Base-by-base conservation (phyloP, 2,329 filamentous ascomycete species). In the Ceratocystis ficicola region DNA sequence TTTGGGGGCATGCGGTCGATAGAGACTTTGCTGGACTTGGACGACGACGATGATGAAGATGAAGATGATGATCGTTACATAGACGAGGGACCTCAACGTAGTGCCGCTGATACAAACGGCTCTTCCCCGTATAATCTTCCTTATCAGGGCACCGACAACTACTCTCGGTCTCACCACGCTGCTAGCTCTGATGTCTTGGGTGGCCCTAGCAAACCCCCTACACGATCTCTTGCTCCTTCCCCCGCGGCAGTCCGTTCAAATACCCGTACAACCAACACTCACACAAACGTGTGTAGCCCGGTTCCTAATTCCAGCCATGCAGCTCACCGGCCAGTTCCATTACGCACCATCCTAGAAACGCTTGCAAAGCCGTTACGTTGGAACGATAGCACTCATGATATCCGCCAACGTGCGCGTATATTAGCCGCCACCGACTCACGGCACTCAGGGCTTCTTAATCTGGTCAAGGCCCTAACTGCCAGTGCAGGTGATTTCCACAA, bases 331-430 rank as follows among this genome's bases (percentile, higher is more conserved):
- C 65, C 65, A 46, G n/a, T 67, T 15, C 65, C 65, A 12, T 44
- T 67, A 15, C 65, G 65, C 20, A 67, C 61, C 28, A 50, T 67
- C 7, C 62, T 67, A 1, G 62, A 64, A 44, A 67, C 65, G 2
- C 61, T 67, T 2, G 50, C 44, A 32, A 67, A 67, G 20, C 65
- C 65, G 15, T 20, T 67, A 7, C 65, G 62, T 44, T 64, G 62
- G 62, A 50, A 57, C 25, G 44, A 62, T 36, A 63, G 25, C n/a
- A 36, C 44, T 1, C 65, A 62, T 7, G 46, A 66, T 57, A 30
- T 66, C 17, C 65, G 65, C 5, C 44, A 62, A 1, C 65, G 59
- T 8, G 46, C 60, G 48, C 59, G 65, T 32, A 36, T 50, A 17
- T 25, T 66, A 6, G 59, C 65, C 1, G 60, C 50, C 17, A 60